phyloP scores from a whole-genome alignment of 495 filamentous ascomycete genomes.

The Margaritispora aquatica region DNA sequence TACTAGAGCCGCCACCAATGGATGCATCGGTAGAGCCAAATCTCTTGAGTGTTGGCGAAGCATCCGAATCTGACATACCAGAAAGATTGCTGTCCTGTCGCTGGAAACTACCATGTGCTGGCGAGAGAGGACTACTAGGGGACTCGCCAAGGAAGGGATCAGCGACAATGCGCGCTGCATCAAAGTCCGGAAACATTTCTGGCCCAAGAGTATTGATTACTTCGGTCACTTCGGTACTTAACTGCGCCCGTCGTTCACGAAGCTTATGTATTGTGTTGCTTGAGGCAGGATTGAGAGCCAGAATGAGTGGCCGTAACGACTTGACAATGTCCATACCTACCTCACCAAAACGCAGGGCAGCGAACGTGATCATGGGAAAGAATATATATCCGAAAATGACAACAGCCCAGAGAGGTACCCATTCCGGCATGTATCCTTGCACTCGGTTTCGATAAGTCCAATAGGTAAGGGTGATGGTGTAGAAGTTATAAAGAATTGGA shows the following conservation, averaged over 20 bases:
- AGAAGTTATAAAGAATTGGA: conserved; percentile 76
- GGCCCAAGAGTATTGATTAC: conserved; percentile 93
- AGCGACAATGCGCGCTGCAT: conserved; percentile 70
- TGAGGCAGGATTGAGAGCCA: conserved; percentile 80
- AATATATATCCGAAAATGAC: conserved; percentile 65
- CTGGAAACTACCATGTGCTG: conserved; percentile 12
- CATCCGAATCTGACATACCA: conserved; percentile 14
- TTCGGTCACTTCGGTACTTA: conserved; percentile 79
- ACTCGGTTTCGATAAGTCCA: conserved; percentile 78
- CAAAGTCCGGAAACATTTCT: conserved; percentile 96
- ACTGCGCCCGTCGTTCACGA: conserved; percentile 60
- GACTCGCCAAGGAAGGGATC: conserved; percentile 30
- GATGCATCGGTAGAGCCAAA: conserved; percentile 12
- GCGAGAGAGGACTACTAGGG: conserved; percentile 13
- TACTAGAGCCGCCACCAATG: conserved; percentile 16
- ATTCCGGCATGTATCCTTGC: conserved; percentile 70
- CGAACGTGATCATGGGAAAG: conserved; percentile 87
- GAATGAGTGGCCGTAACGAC: conserved; percentile 81
- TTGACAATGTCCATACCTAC: conserved; percentile 98
- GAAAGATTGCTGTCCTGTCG: conserved; percentile 23
- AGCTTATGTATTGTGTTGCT: conserved; percentile 80
- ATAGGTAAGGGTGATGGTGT: conserved; percentile 65
- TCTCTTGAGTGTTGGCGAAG: conserved; percentile 11
- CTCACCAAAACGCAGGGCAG: conserved; percentile 91
- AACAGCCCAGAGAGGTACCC: conserved; percentile 75